These are phyloP conservation scores for Atkinsonella texensis DNA, from an alignment of 2,329 filamentous ascomycete species.

Conservation along the genomic window DNA sequence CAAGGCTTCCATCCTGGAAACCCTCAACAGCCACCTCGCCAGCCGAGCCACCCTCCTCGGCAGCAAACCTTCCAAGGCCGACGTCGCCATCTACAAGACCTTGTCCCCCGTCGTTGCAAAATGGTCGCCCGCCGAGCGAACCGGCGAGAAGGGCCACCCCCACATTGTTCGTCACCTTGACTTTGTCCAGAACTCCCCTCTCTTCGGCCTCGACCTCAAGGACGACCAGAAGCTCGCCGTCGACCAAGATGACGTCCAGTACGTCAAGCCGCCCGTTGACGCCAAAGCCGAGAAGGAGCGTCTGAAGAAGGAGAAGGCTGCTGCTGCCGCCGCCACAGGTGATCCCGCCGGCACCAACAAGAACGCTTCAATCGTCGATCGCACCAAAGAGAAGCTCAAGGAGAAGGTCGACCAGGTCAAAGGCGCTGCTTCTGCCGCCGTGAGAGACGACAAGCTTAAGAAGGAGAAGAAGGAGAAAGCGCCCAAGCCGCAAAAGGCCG, in stretches of 20 bases:
- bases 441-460: slow-evolving; percentile 37
- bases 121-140: slow-evolving; percentile 79
- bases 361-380: slow-evolving; percentile 40
- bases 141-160: slow-evolving; percentile 78
- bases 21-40: slow-evolving; percentile 77
- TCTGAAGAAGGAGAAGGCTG: slow-evolving; percentile 90
- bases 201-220: slow-evolving; percentile 58
- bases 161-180: slow-evolving; percentile 86
- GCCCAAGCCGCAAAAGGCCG: slow-evolving; percentile 58
- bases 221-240: slow-evolving; percentile 66
- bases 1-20: slow-evolving; percentile 57
- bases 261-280: slow-evolving; percentile 80
- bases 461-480: slow-evolving; percentile 90
- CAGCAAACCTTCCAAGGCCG: slow-evolving; percentile 77
- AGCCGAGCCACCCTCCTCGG: slow-evolving; percentile 83
- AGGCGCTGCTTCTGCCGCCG: slow-evolving; percentile 23
- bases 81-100: slow-evolving; percentile 70
- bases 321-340: slow-evolving; percentile 45
- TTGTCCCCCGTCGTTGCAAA: slow-evolving; percentile 63
- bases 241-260: slow-evolving; percentile 68
- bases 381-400: slow-evolving; percentile 48
- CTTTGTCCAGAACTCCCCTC: slow-evolving; percentile 82
- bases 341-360: slow-evolving; percentile 29
- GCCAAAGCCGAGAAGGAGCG: slow-evolving; percentile 93
- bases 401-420: slow-evolving; percentile 41